Base-by-base conservation (phyloP, 2,329 filamentous ascomycete genomes). In the Ploettnerulaceae sp. region DNA sequence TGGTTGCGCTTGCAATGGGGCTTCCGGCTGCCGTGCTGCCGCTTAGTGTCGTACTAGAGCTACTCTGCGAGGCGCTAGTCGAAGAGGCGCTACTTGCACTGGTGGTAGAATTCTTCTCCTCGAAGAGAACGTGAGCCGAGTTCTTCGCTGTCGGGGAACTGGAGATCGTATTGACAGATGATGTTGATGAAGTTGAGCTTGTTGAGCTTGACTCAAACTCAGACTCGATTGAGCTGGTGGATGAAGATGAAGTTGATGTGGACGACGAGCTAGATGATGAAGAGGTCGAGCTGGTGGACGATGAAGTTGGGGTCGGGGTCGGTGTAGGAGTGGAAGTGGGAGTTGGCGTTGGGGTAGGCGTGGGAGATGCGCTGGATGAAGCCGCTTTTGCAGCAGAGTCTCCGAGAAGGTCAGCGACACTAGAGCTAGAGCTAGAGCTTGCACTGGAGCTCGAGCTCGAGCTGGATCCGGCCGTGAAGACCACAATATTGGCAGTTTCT, bases 401-500 rank as follows among this genome's bases (percentile, higher is more conserved):
- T 24, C 18, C 18, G 11, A 39, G n/a, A n/a, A 33, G 25, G 28
- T 34, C 39, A 22, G 39, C 33, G 17, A 29, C 15, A 24, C 26
- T 22, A 5, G 49, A 37, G 12, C 20, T 20, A 4, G 57, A 15
- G 32, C 45, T 48, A n/a, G 45, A 36, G 7, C n/a, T n/a, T n/a
- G n/a, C 15, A 24, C 26, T 22, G 3, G 49, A 37, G 12, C 20
- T 20, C 2, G 57, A 15, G 32, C 45, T 48, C n/a, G 45, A 36
- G 7, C 46, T 34, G 18, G 59, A 57, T n/a, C 49, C 65, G 31
- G 61, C 57, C n/a, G 68, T 66, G 55, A 75, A 77, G 22, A 86
- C 77, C 20, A 87, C 76, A 53, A 90, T 79, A 58, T 79, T 79
- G 33, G 84, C 86, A 45, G 73, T 79, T 37, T 67, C 66, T 20